Percentiles rank a stretch among this genome's conserved stretches.
Evolutionary conservation across 371 early-diverging fungal genomes (phyloP).

Genomic region (Syncephalastrum sp.): DNA sequence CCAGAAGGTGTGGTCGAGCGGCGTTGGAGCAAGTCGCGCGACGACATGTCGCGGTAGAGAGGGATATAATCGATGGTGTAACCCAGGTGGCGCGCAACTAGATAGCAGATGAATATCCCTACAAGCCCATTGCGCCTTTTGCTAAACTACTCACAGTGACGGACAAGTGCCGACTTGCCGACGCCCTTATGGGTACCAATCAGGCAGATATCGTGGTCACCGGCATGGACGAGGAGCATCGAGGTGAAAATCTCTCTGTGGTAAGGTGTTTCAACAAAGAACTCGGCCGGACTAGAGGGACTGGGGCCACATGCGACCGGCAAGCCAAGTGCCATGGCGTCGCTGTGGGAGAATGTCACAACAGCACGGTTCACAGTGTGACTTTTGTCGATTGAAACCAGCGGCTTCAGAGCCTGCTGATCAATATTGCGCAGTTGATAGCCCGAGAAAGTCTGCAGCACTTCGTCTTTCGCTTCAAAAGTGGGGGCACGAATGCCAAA

Average conservation of each 20-base stretch:
- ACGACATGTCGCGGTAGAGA: constrained; percentile 83
- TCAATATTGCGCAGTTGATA: constrained; percentile 49
- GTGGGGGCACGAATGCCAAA: constrained; percentile 59
- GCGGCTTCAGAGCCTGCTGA: constrained; percentile 14
- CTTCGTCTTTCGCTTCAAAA: constrained; percentile 44
- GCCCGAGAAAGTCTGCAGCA: constrained; percentile 57
- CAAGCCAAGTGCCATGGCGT: constrained; percentile 28
- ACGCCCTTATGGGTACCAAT: constrained; percentile 75
- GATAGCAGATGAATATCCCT: not conserved
- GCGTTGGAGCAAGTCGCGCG: constrained; percentile 81
- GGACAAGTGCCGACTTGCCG: constrained; percentile 74
- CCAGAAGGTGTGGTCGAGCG: constrained; percentile 72
- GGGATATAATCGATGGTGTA: constrained; percentile 73
- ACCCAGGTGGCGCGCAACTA: constrained; percentile 66
- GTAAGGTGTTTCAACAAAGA: constrained; percentile 74
- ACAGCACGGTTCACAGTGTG: constrained; percentile 34
- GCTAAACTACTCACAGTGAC: constrained; percentile 44
- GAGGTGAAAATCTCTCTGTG: constrained; percentile 60
- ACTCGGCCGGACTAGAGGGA: constrained; percentile 50
- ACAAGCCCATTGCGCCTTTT: not conserved
- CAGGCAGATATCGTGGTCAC: constrained; percentile 68
- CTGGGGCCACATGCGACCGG: constrained; percentile 53
- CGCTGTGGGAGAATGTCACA: constrained; percentile 45
- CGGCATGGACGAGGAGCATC: constrained; percentile 70
- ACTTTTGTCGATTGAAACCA: constrained; percentile 33